Evolutionary conservation across 768 basidiomycete genomes (phyloP), one percentile per base, ranked within the genome.

Genomic region (Russula lepida): DNA sequence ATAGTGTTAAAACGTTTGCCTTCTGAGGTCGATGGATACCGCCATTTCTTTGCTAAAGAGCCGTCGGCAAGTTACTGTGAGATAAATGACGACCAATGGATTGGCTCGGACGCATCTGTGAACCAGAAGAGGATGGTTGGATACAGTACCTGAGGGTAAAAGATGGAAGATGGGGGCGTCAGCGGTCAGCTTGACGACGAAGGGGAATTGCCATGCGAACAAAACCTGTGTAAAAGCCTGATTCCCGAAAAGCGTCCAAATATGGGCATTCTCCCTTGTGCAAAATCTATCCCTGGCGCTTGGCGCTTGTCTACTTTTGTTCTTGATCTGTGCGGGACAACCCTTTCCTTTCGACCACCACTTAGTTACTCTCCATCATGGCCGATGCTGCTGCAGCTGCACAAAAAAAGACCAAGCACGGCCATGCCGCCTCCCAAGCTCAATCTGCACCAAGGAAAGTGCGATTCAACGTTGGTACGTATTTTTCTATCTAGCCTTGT

Each of bases 391-490:
- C 71, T 33, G 62, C 66, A 19, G 44, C 56, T 28, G 49, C 70
- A 30, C 71, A 71, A 59, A 58, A 64, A 44, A 75, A 74, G 54
- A 70, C 78, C n/a, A 81, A 80, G 71, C 78, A 80, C 23, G 60
- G 71, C n/a, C 76, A 79, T 65, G 74, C 75, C 1, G 66, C 77
- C 23, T 75, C 79, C 4, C 79, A 79, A 62, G 74, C 76, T 19
- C 73, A 74, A 32, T 68, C 81, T 46, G 81, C 87, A 15, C 88
- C 89, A 23, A 81, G 89, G 68, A 92, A 91, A 78, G 89, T 92
- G 52, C 83, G 89, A 63, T 92, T 92, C 78, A 92, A 92, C 76
- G 89, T 92, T 68, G 89, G 89, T 83, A 55, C 48, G 73, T 71
- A 19, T 47, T 9, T 32, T 27, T 8, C 11, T 48, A 44, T 30